Evolutionary conservation across 768 basidiomycete genomes (phyloP).

Genomic region (Neoboletus magnificus): DNA sequence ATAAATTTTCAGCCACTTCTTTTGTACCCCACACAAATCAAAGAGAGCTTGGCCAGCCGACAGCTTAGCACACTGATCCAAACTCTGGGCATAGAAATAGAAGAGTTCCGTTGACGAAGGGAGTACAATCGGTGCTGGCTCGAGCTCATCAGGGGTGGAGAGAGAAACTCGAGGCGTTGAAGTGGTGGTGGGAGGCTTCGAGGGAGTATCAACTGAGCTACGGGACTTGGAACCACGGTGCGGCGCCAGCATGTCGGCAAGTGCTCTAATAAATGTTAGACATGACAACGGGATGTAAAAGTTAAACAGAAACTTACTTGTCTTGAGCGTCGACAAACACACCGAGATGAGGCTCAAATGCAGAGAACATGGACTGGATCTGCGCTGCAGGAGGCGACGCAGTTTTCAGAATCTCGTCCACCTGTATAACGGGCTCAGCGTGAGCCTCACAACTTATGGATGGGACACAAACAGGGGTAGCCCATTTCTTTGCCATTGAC

Average conservation of each 20-base stretch:
- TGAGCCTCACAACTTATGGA: not conserved
- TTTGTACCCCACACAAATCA: conserved; percentile 77
- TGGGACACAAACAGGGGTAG: conserved; percentile 53
- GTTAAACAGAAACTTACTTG: conserved; percentile 54
- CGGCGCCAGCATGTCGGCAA: conserved; percentile 86
- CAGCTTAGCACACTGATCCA: conserved; percentile 91
- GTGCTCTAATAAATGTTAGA: conserved; percentile 48
- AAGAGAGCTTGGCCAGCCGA: conserved; percentile 82
- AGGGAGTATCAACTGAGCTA: conserved; percentile 59
- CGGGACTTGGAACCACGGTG: conserved; percentile 66
- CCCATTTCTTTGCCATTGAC: conserved; percentile 79
- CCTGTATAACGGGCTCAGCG: conserved; percentile 35
- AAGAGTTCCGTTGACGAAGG: conserved; percentile 95
- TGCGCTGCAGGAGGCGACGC: conserved; percentile 50
- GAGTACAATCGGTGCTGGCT: conserved; percentile 63
- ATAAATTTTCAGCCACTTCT: conserved; percentile 93
- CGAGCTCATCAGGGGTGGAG: conserved; percentile 41
- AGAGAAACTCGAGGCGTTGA: conserved; percentile 37
- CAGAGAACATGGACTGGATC: conserved; percentile 72
- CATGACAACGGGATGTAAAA: not conserved
- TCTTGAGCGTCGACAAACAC: conserved; percentile 97
- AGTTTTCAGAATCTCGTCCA: conserved; percentile 60
- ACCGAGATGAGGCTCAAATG: conserved; percentile 89
- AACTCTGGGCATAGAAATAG: conserved; percentile 92
- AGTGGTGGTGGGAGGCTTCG: conserved; percentile 23